Percentiles rank a stretch among this genome's conserved stretches.
Conservation (phyloP, 2,329 filamentous ascomycete genomes). For the Paramyrothecium sp. region DNA sequence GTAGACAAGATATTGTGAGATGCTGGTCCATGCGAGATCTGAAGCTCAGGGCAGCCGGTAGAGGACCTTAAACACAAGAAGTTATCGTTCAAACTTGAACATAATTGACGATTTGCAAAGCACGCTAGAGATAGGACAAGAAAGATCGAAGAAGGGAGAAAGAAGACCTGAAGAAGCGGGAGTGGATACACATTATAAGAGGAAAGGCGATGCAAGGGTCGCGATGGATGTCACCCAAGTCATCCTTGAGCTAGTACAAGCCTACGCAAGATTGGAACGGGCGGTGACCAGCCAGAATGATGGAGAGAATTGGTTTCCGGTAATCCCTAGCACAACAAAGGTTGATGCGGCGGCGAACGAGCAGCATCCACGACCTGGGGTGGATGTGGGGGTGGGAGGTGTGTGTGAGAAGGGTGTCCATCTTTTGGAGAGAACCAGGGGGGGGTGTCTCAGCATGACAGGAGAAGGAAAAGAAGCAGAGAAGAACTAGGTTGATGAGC, state of each 20-base stretch:
- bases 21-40: no score
- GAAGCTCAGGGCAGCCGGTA: no score
- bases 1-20: no score
- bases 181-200: conserved; percentile 32
- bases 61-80: no score
- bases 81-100: background rate
- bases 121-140: conserved; percentile 16
- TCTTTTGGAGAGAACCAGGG: background rate
- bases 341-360: conserved; percentile 1
- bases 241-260: background rate
- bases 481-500: background rate
- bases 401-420: background rate
- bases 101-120: conserved; percentile 16
- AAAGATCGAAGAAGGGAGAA: conserved; percentile 22
- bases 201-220: conserved; percentile 8
- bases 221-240: background rate
- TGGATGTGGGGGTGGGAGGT: background rate
- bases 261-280: background rate
- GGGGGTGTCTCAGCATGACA: background rate
- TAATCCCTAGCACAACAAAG: background rate
- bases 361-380: background rate
- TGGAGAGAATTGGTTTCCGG: conserved; percentile 1
- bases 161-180: conserved; percentile 24
- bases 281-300: conserved; percentile 2
- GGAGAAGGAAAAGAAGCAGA: background rate